Base-by-base conservation (phyloP, 352 stramenopile species). In the Ophiocytium majus region DNA sequence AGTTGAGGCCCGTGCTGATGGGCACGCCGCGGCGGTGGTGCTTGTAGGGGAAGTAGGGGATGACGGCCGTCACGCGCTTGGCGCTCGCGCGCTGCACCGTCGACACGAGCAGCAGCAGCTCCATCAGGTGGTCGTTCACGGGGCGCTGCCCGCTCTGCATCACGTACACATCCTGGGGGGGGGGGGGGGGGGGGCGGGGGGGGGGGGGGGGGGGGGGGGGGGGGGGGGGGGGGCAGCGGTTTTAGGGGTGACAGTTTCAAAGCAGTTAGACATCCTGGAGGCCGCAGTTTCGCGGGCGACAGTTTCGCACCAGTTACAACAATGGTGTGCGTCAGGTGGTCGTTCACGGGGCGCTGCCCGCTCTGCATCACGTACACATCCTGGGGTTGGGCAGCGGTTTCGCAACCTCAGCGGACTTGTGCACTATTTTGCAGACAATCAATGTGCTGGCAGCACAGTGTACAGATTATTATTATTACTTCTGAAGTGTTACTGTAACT, bases 291-390 rank as follows among this genome's bases (percentile, higher is more conserved):
- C 31, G 64, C 5, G 5, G 31, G 31, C 33, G 64, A 17, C 33
- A 36, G 31, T 66, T 23, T n/a, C n/a, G n/a, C n/a, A n/a, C n/a
- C n/a, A n/a, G n/a, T n/a, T n/a, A n/a, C n/a, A n/a, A n/a, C n/a
- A n/a, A n/a, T n/a, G n/a, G n/a, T n/a, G n/a, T 98, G 95, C 79
- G 98, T 96, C 76, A 98, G 92, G 89, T 96, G 96, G 86, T 98
- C 95, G 85, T 98, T 98, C 76, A 97, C 94, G 17, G 95, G 95
- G 76, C 91, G 94, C 49, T 93, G 92, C 33, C 96, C 93, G 85
- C 93, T 96, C 91, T 98, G 95, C 80, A 98, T 93, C 57, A 98
- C 90, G 89, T 98, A 98, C 74, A 97, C 94, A 87, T 98, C 95
- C 90, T 97, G 97, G 14, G 35, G 32, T 63, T 0, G 34, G 32